Evolutionary conservation across 805 yeast species (phyloP).

Genomic region (Debaryomyces maramus): DNA sequence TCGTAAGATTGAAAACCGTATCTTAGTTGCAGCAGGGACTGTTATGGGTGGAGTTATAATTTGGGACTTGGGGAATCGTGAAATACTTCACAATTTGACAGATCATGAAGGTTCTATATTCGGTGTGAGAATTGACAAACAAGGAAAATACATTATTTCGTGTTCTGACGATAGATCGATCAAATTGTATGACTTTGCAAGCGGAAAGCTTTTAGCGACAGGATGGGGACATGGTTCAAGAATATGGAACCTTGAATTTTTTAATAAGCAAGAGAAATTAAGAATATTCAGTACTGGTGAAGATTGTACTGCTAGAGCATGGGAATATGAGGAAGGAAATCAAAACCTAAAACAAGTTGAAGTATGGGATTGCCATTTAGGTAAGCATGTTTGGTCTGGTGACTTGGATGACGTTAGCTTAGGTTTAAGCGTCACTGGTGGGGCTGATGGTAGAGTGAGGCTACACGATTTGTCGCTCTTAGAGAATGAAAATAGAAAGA

Average conservation of each 20-base stretch:
- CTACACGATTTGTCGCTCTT: conserved; percentile 49
- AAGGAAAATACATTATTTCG: conserved; percentile 59
- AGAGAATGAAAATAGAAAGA: conserved; percentile 11
- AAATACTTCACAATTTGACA: conserved; percentile 53
- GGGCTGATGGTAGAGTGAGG: conserved; percentile 86
- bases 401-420: conserved; percentile 47
- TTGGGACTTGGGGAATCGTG: conserved; percentile 58
- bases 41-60: conserved; percentile 84
- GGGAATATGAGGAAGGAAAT: conserved; percentile 50
- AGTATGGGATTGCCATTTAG: conserved; percentile 67
- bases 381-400: conserved; percentile 86
- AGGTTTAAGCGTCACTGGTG: conserved; percentile 74
- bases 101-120: conserved; percentile 94
- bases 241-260: conserved; percentile 80
- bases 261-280: conserved; percentile 18
- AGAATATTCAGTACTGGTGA: conserved; percentile 71
- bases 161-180: conserved; percentile 96
- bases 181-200: conserved; percentile 62
- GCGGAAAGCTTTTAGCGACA: conserved; percentile 61
- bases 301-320: conserved; percentile 79
- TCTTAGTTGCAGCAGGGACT: conserved; percentile 82
- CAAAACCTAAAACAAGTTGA: conserved; percentile 39
- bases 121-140: conserved; percentile 62
- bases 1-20: conserved; percentile 40
- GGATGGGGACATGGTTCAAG: conserved; percentile 98